Percentiles rank a stretch among this genome's conserved stretches.
phyloP scores from a whole-genome alignment of 345 rosid genomes.

The Hibiscus trionum region DNA sequence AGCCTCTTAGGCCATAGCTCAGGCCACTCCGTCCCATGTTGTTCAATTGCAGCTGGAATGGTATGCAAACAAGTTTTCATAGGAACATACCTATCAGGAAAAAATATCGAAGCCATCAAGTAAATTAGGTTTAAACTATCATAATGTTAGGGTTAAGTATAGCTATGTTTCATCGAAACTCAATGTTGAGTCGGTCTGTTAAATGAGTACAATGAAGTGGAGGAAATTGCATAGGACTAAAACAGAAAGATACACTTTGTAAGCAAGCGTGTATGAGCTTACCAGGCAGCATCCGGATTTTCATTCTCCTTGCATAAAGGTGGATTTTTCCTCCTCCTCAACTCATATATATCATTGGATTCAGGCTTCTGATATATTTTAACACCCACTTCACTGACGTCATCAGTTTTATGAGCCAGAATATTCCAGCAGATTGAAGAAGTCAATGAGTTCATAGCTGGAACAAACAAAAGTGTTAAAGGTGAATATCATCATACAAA shows the following conservation, averaged over 20 bases:
- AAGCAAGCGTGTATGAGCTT: slow-evolving; percentile 19
- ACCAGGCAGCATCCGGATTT: slow-evolving; percentile 96
- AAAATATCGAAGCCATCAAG: background rate
- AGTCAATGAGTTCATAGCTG: slow-evolving; percentile 72
- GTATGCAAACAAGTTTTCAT: slow-evolving; percentile 69
- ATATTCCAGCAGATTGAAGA: slow-evolving; percentile 94
- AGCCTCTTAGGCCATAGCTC: slow-evolving; percentile 96
- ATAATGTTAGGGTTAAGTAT: background rate
- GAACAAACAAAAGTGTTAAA: slow-evolving; percentile 13
- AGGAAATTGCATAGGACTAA: background rate
- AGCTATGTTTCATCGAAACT: background rate
- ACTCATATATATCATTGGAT: slow-evolving; percentile 67
- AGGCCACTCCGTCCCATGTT: slow-evolving; percentile 96
- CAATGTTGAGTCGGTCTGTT: background rate
- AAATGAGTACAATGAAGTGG: background rate
- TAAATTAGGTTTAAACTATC: background rate
- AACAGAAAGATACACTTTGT: slow-evolving; percentile 5
- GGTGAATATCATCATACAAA: slow-evolving; percentile 7
- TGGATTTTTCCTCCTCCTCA: slow-evolving; percentile 75
- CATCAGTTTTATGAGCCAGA: slow-evolving; percentile 88
- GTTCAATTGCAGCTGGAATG: slow-evolving; percentile 78
- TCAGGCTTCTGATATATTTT: slow-evolving; percentile 93
- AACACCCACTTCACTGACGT: slow-evolving; percentile 78
- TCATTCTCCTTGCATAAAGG: slow-evolving; percentile 84
- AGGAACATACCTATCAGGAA: slow-evolving; percentile 58